Evolutionary conservation across 345 rosid species (phyloP).

Genomic region (Xanthoceras sorbifolium): DNA sequence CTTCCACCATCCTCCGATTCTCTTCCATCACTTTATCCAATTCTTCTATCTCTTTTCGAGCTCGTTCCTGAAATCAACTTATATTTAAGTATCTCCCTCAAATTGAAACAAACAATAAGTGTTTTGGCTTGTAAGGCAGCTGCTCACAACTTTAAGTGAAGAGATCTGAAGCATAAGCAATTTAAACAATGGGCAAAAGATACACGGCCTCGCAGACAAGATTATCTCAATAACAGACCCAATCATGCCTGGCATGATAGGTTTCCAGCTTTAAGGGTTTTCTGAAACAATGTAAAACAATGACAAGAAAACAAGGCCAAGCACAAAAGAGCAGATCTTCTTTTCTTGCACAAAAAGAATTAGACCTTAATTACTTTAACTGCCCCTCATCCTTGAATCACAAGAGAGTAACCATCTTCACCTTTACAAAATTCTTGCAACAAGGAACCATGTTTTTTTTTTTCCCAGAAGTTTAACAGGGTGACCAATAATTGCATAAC

Average conservation of each 20-base stretch:
- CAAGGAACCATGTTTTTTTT: neutral
- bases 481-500: neutral
- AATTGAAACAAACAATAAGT: no score
- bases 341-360: neutral
- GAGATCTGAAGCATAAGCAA: neutral
- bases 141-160: neutral
- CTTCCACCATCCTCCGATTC: constrained; percentile 73
- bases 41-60: constrained; percentile 68
- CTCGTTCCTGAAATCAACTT: constrained; percentile 57
- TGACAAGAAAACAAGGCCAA: neutral
- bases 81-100: neutral
- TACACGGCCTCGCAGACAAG: neutral
- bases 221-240: neutral
- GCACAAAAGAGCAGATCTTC: neutral
- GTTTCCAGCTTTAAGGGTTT: neutral
- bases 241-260: neutral
- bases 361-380: neutral
- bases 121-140: neutral
- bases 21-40: constrained; percentile 78
- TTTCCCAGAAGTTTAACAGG: neutral
- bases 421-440: neutral
- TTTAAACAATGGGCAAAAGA: no score
- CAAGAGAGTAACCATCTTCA: neutral
- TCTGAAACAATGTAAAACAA: neutral
- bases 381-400: neutral